Evolutionary conservation across 345 rosid species (phyloP).

Genomic region (Carallia brachiata): DNA sequence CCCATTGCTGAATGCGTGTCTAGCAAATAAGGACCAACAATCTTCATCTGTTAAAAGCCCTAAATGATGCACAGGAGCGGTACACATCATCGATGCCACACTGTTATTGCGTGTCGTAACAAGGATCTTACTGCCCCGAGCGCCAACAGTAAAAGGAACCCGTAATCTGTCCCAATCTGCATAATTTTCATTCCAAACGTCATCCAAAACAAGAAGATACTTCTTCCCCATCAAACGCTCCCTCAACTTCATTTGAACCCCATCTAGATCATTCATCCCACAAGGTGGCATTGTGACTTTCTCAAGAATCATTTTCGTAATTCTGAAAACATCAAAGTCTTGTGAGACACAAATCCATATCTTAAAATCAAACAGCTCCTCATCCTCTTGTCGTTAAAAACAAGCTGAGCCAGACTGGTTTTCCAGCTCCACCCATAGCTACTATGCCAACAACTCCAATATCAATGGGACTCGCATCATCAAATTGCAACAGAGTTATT

Average conservation of each 20-base stretch:
- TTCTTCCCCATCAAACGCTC: background rate
- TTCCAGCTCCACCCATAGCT: slow-evolving; percentile 6
- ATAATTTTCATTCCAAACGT: slow-evolving; percentile 15
- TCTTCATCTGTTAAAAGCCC: slow-evolving; percentile 14
- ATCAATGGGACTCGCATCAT: background rate
- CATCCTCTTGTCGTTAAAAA: background rate
- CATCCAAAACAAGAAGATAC: slow-evolving; percentile 15
- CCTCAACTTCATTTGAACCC: background rate
- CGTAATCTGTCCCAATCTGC: slow-evolving; percentile 3
- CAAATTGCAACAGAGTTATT: background rate
- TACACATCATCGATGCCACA: slow-evolving; percentile 13
- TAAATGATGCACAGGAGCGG: background rate
- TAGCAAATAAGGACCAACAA: slow-evolving; percentile 16
- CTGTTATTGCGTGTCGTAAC: slow-evolving; percentile 8
- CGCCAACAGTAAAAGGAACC: slow-evolving; percentile 3
- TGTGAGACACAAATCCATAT: slow-evolving; percentile 8
- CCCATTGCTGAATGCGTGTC: slow-evolving; percentile 23
- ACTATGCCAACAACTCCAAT: background rate
- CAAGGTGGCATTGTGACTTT: background rate
- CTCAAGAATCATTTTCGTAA: background rate
- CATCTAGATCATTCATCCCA: background rate
- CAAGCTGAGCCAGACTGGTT: slow-evolving; percentile 8
- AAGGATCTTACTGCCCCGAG: slow-evolving; percentile 15
- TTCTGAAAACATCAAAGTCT: slow-evolving; percentile 5
- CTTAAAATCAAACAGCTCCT: background rate